Evolutionary conservation across 2,329 filamentous ascomycete genomes (phyloP).

Genomic region (Colletotrichum magnum): DNA sequence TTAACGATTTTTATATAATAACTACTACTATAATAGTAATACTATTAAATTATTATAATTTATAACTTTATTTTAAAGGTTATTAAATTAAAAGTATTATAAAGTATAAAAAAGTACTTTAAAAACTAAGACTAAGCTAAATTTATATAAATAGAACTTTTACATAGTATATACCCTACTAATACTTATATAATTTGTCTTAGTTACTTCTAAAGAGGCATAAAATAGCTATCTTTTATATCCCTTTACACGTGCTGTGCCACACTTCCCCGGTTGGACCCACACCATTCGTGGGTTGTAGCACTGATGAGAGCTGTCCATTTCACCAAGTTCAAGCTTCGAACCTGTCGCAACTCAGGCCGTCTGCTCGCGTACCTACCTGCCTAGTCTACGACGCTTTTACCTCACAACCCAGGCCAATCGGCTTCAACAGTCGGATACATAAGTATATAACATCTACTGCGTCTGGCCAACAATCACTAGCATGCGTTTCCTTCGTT

Average conservation of each 20-base stretch:
- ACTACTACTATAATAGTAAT: too few species aligned
- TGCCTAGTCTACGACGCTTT: slow-evolving; percentile 6
- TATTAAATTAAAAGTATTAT: neutral
- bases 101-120: neutral
- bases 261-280: neutral
- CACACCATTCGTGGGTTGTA: neutral
- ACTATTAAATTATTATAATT: neutral
- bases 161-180: neutral
- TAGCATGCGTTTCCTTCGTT: slow-evolving; percentile 78
- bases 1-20: too few species aligned
- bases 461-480: slow-evolving; percentile 22
- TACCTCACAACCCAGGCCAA: slow-evolving; percentile 41
- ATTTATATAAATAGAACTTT: neutral
- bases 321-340: too few species aligned
- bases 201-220: too few species aligned
- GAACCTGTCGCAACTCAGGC: too few species aligned
- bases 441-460: slow-evolving; percentile 1
- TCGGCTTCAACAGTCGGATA: slow-evolving; percentile 16
- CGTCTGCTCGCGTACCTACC: slow-evolving; percentile 16
- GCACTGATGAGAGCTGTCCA: slow-evolving; percentile 37
- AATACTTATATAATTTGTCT: neutral
- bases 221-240: too few species aligned
- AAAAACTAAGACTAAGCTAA: neutral
- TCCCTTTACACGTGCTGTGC: too few species aligned
- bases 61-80: neutral